Evolutionary conservation across 78 protist genomes (phyloP), one percentile per base, ranked within the genome.

Genomic region (Planoprotostelium fungivorum): DNA sequence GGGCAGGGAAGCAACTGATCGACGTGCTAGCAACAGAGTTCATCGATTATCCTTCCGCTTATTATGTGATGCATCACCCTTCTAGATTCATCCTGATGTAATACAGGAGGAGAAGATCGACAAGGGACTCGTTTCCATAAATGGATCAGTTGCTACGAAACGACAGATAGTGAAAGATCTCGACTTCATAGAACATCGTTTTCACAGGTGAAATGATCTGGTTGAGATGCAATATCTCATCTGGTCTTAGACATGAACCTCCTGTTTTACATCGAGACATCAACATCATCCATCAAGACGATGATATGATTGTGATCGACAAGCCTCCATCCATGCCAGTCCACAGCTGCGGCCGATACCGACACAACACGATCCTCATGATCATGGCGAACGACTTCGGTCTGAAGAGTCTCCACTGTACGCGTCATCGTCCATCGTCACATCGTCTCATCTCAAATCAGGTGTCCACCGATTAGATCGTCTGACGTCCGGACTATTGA

Each of bases 281-380:
- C 25, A n/a, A 28, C 34, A 85, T 85, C 87, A 5, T 85, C 87
- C 36, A 85, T 25, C 37, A 35, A 29, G 35, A 1, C 87, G 87
- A 5, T 28, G 39, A 35, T 34, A 85, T 85, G 37, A 0, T 85
- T 36, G 87, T 85, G 1, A 36, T 85, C 87, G 1, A 85, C 87
- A 85, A 85, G 87, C 87, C 87, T 28, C 39, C 36, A 0, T 34
- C 37, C 5, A 34, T 85, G 31, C 87, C 87, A 34, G 87, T 97
- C 35, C 97, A 96, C 51, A 95, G 96, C n/a, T 94, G 96, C 87
- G 96, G 97, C 35, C 25, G 98, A 86, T 97, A 91, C 85, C 31
- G 95, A 36, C 91, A 92, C 84, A 97, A 97, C 86, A 38, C 97
- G 35, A 28, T 97, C 29, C 38, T 88, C 34, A 89, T 34, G 38